Conservation (phyloP, 192 early-diverging fungal species). For the Coemansia sp. region DNA sequence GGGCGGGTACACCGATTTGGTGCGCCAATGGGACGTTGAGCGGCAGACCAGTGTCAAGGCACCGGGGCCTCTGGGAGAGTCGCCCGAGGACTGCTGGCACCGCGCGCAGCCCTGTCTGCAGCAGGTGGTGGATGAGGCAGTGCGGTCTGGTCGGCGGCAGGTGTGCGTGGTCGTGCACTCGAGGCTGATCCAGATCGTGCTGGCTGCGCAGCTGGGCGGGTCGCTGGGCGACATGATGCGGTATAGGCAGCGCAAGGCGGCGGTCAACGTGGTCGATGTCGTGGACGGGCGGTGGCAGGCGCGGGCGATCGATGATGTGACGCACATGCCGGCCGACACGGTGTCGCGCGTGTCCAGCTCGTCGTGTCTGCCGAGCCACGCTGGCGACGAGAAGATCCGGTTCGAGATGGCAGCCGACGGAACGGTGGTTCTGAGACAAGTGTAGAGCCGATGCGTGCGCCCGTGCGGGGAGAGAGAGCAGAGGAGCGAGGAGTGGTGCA, state of each 20-base stretch:
- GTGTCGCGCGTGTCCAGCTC: conserved; percentile 31
- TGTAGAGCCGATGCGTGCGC: not conserved
- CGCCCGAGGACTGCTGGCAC: conserved; percentile 17
- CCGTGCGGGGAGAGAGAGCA: not conserved
- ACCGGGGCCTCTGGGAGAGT: conserved; percentile 25
- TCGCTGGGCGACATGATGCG: conserved; percentile 22
- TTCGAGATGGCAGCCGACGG: conserved; percentile 22
- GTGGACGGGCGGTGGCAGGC: conserved; percentile 8
- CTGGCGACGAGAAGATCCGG: conserved; percentile 9
- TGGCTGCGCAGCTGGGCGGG: conserved; percentile 26
- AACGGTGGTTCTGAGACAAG: conserved; percentile 13
- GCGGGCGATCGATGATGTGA: conserved; percentile 23
- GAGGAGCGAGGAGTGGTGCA: too few species aligned
- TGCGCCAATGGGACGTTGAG: conserved; percentile 20
- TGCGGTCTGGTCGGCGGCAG: conserved; percentile 3
- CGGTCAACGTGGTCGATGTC: conserved; percentile 22
- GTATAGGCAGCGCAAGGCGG: conserved; percentile 39
- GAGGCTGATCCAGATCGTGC: conserved; percentile 40
- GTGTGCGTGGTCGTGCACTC: conserved; percentile 33
- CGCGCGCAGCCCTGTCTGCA: conserved; percentile 21
- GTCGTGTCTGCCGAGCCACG: conserved; percentile 6
- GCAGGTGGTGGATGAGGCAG: conserved; percentile 16
- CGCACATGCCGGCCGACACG: conserved; percentile 24
- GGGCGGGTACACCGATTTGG: conserved; percentile 31
- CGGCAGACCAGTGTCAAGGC: conserved; percentile 6